Evolutionary conservation across 2,329 filamentous ascomycete species (phyloP).

Genomic region (Coniella lustricola): DNA sequence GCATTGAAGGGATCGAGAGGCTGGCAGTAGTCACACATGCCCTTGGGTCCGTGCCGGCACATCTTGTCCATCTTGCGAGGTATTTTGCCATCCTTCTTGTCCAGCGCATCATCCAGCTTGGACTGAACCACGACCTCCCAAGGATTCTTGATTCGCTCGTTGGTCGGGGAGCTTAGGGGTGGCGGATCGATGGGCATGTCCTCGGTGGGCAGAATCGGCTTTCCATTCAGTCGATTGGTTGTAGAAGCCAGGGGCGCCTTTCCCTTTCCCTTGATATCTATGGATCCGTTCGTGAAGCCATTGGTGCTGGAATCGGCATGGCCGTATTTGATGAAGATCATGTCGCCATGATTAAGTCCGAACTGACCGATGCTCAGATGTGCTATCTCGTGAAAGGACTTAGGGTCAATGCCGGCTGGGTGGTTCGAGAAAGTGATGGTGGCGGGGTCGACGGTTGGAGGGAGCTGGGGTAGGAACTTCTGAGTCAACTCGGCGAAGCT

Average conservation of each 20-base stretch:
- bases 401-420: slow-evolving; percentile 51
- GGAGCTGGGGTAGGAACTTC: slow-evolving; percentile 53
- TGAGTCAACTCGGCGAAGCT: slow-evolving; percentile 60
- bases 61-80: slow-evolving; percentile 71
- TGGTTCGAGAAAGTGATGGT: slow-evolving; percentile 57
- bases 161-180: slow-evolving; percentile 46
- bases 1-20: slow-evolving; percentile 88
- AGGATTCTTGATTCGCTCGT: slow-evolving; percentile 69
- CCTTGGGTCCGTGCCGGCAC: slow-evolving; percentile 93
- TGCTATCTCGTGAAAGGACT: slow-evolving; percentile 51
- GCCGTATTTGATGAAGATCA: slow-evolving; percentile 80
- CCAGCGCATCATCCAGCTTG: slow-evolving; percentile 75
- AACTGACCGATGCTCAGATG: slow-evolving; percentile 50
- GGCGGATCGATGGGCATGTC: slow-evolving; percentile 57
- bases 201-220: slow-evolving; percentile 63
- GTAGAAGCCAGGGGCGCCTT: slow-evolving; percentile 30
- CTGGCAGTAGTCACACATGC: slow-evolving; percentile 99
- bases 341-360: slow-evolving; percentile 76
- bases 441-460: slow-evolving; percentile 52
- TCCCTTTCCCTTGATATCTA: slow-evolving; percentile 21
- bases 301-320: slow-evolving; percentile 40
- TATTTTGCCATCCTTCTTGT: slow-evolving; percentile 88
- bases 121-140: slow-evolving; percentile 93
- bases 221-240: slow-evolving; percentile 69
- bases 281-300: slow-evolving; percentile 31